A percentile compares a stretch with the other conserved stretches of the same genome.
These are phyloP conservation scores for Rhododendron williamsianum DNA, from an alignment of 148 eudicot genomes.

Conservation along the genomic window DNA sequence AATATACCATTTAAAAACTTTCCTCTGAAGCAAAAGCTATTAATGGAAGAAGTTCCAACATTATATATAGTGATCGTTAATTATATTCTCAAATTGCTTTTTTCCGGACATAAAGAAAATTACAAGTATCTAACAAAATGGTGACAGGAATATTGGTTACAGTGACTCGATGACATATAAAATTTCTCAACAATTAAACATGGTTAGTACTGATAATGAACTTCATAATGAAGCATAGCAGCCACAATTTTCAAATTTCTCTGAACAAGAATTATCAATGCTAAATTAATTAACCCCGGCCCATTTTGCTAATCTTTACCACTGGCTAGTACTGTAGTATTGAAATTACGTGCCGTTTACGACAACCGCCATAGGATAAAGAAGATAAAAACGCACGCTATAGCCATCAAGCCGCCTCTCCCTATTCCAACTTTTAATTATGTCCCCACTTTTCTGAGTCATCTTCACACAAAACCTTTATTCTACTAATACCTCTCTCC, in stretches of 20 bases:
- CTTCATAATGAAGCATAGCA: background rate
- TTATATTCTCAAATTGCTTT: too few relatives aligned
- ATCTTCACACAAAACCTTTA: background rate
- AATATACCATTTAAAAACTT: too few relatives aligned
- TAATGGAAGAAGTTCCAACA: too few relatives aligned
- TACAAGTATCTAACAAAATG: too few relatives aligned
- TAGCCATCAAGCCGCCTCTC: slow-evolving; percentile 12
- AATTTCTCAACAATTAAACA: too few relatives aligned
- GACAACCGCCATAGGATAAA: background rate
- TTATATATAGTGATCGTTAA: too few relatives aligned
- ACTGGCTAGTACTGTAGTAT: background rate
- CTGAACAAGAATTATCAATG: background rate
- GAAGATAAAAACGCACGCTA: background rate
- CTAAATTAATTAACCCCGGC: background rate
- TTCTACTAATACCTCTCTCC: background rate
- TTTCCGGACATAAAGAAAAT: too few relatives aligned
- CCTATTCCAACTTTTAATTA: background rate
- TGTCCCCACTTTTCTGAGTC: background rate
- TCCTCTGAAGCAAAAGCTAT: too few relatives aligned
- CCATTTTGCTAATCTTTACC: background rate
- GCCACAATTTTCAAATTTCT: background rate
- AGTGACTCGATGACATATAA: too few relatives aligned
- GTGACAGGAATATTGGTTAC: too few relatives aligned
- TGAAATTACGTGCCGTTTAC: slow-evolving; percentile 9
- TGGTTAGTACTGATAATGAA: too few relatives aligned